Evolutionary conservation across 805 yeast species (phyloP).

Genomic region (Ogataea parapolymorpha): DNA sequence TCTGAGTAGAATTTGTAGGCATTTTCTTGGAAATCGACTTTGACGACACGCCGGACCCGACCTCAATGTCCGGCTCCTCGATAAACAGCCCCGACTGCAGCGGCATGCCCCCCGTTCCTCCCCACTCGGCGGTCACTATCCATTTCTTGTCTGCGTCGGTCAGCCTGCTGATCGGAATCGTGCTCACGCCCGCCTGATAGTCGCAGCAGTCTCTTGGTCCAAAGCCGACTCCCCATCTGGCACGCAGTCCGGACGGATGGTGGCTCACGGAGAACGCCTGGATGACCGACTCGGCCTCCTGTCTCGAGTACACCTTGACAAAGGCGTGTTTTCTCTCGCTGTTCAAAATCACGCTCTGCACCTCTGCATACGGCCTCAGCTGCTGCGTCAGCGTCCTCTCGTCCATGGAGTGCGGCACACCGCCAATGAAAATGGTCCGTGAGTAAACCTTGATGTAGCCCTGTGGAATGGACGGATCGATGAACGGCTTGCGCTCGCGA

Average conservation of each 20-base stretch:
- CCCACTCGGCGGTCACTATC: conserved; percentile 91
- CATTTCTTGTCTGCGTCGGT: conserved; percentile 94
- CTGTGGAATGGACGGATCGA: conserved; percentile 68
- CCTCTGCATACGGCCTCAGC: conserved; percentile 83
- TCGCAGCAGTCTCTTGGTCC: conserved; percentile 99
- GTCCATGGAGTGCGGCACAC: conserved; percentile 80
- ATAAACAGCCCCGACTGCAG: conserved; percentile 74
- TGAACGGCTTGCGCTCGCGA: conserved; percentile 69
- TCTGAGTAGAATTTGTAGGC: conserved; percentile 86
- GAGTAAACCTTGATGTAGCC: conserved; percentile 81
- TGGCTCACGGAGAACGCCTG: conserved; percentile 56
- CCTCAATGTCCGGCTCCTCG: conserved; percentile 97
- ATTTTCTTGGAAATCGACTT: conserved; percentile 87
- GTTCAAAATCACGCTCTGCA: conserved; percentile 85
- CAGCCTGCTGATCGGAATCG: conserved; percentile 80
- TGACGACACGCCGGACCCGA: conserved; percentile 90
- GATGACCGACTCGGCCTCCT: conserved; percentile 84
- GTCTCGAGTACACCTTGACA: conserved; percentile 87
- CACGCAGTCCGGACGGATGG: conserved; percentile 68
- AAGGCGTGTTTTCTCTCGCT: conserved; percentile 93
- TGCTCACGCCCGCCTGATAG: conserved; percentile 84
- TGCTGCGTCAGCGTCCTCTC: conserved; percentile 67
- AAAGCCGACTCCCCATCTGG: conserved; percentile 98
- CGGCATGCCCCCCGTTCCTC: conserved; percentile 91
- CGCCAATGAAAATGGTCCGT: conserved; percentile 92